Conservation (phyloP, 2,329 filamentous ascomycete species). For the Aureobasidium leucospermi region DNA sequence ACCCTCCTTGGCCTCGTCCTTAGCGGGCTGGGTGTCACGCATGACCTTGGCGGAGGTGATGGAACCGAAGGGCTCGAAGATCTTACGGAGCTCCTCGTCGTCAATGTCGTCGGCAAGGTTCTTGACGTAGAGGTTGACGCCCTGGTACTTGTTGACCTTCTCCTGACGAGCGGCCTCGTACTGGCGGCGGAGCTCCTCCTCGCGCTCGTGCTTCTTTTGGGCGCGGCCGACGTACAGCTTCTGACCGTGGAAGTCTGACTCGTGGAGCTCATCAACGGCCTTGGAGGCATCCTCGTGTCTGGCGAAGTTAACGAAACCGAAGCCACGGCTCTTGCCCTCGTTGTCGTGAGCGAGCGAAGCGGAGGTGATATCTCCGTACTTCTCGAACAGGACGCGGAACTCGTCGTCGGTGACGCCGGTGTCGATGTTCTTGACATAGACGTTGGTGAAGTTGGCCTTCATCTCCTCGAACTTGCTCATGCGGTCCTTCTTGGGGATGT, state of each 20-base stretch:
- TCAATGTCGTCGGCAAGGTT: constrained; percentile 96
- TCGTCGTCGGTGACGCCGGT: constrained; percentile 81
- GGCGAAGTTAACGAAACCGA: constrained; percentile 91
- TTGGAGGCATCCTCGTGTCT: constrained; percentile 78
- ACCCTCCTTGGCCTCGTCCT: constrained; percentile 23
- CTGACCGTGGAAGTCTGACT: constrained; percentile 85
- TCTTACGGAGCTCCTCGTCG: constrained; percentile 91
- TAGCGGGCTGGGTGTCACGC: constrained; percentile 62
- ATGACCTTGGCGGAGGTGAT: constrained; percentile 99
- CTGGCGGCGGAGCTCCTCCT: constrained; percentile 97
- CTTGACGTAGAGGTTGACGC: constrained; percentile 99
- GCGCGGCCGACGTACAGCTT: constrained; percentile 96
- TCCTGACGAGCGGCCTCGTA: constrained; percentile 96
- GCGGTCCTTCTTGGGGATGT: constrained; percentile 99
- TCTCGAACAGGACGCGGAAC: constrained; percentile 88
- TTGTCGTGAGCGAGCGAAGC: constrained; percentile 92
- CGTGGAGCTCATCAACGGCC: constrained; percentile 88
- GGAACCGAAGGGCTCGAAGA: constrained; percentile 84
- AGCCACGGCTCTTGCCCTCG: constrained; percentile 90
- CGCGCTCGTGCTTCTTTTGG: constrained; percentile 99
- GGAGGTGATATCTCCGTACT: constrained; percentile 89
- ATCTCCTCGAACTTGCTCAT: constrained; percentile 99
- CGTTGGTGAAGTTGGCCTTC: constrained; percentile 99
- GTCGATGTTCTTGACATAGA: constrained; percentile 98
- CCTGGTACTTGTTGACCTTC: constrained; percentile 99